Evolutionary conservation across 306 rosid species (phyloP).

Genomic region (Cicer yamashitae): DNA sequence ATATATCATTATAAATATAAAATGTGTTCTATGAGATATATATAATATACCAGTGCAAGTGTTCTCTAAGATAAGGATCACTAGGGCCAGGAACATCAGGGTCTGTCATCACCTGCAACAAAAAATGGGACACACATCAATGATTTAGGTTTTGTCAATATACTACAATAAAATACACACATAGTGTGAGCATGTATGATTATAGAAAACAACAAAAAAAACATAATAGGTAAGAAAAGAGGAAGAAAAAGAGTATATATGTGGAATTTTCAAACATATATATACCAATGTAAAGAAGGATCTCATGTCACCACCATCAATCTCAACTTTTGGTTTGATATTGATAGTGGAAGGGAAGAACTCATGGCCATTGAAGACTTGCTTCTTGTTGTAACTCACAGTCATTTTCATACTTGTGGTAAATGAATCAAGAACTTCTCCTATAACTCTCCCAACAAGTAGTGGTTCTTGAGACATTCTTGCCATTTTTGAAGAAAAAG

Average conservation of each 20-base stretch:
- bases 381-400: conserved; percentile 65
- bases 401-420: conserved; percentile 61
- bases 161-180: conserved; percentile 24
- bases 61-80: conserved; percentile 92
- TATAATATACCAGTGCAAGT: conserved; percentile 76
- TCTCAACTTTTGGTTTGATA: conserved; percentile 80
- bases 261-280: conserved; percentile 5
- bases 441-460: conserved; percentile 81
- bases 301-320: conserved; percentile 84
- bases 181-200: background rate
- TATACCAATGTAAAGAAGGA: conserved; percentile 87
- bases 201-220: conserved; percentile 24
- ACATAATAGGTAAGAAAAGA: background rate
- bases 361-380: conserved; percentile 89
- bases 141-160: background rate
- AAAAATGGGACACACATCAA: conserved; percentile 27
- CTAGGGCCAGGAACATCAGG: conserved; percentile 98
- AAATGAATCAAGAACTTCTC: conserved; percentile 88
- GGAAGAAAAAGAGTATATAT: background rate
- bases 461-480: conserved; percentile 70
- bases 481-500: conserved; percentile 54
- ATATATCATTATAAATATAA: no score
- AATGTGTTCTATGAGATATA: no score
- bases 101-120: conserved; percentile 82
- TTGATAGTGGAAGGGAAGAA: conserved; percentile 77